Evolutionary conservation across 108 stramenopile genomes (phyloP).

Genomic region (Skeletonema tropicum): DNA sequence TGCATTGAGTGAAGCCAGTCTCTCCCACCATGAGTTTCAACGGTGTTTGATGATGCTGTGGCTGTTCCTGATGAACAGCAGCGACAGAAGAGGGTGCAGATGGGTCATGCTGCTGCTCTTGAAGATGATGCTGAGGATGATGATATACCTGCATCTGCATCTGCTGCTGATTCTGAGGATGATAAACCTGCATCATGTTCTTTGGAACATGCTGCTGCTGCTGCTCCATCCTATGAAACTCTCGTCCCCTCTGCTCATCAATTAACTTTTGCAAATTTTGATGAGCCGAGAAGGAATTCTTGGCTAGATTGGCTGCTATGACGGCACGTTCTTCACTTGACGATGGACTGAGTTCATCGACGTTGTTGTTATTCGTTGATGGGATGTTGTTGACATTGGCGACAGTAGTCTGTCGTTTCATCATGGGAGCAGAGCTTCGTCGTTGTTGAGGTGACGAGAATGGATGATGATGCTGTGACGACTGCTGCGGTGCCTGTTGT

Average conservation of each 20-base stretch:
- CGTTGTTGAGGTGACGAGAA: not conserved
- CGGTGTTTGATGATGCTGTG: not conserved
- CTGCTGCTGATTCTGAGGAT: not conserved
- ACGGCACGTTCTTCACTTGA: not conserved
- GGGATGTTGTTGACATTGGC: not conserved
- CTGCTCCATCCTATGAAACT: not conserved
- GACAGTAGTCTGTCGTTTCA: too few relatives aligned
- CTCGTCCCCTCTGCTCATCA: not conserved
- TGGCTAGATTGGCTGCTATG: not conserved
- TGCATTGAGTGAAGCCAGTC: not conserved
- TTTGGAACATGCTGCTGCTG: not conserved
- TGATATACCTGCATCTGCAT: too few relatives aligned
- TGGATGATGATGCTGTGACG: not conserved
- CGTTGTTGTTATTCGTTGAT: not conserved
- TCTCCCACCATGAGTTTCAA: not conserved
- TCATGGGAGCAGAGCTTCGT: not conserved
- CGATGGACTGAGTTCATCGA: not conserved
- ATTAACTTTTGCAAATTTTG: constrained; percentile 1
- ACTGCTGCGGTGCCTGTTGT: too few relatives aligned
- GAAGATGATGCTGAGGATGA: not conserved
- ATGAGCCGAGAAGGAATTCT: constrained; percentile 4
- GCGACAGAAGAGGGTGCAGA: not conserved
- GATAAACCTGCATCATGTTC: too few relatives aligned
- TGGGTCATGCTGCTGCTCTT: not conserved
- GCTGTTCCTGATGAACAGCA: not conserved